Percentiles rank a stretch among this genome's conserved stretches.
Conservation (phyloP, 352 stramenopile species). For the Phytophthora sojae region DNA sequence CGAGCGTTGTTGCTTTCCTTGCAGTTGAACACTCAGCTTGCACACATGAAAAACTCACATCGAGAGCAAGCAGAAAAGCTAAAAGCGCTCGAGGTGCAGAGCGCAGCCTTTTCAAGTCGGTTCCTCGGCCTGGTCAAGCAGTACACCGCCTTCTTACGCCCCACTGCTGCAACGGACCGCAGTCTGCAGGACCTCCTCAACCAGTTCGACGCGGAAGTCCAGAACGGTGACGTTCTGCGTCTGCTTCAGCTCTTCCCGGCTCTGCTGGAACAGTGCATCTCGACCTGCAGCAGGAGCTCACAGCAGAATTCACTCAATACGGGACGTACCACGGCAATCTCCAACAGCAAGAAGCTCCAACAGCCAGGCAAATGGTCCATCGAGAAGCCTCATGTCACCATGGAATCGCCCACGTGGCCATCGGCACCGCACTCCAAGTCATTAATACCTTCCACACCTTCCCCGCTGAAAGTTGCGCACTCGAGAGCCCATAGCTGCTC, state of each 20-base stretch:
- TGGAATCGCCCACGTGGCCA: constrained; percentile 7
- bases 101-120: constrained; percentile 17
- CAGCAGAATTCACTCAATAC: background rate
- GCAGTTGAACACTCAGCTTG: constrained; percentile 29
- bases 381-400: background rate
- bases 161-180: constrained; percentile 19
- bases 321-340: background rate
- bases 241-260: constrained; percentile 62
- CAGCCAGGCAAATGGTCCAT: background rate
- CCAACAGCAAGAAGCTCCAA: background rate
- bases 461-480: background rate
- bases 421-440: background rate
- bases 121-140: constrained; percentile 33
- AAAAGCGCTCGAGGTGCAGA: constrained; percentile 24
- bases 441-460: background rate
- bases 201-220: constrained; percentile 24
- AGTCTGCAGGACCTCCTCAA: constrained; percentile 29
- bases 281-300: background rate
- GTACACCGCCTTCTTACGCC: constrained; percentile 22
- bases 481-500: background rate
- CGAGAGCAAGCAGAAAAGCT: constrained; percentile 19
- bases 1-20: background rate
- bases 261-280: constrained; percentile 58
- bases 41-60: constrained; percentile 17
- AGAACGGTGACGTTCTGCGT: constrained; percentile 45